A percentile compares a stretch with the other conserved stretches of the same genome.
Conservation (phyloP, 1,284 basidiomycete genomes). For the Takashimella koratensis region DNA sequence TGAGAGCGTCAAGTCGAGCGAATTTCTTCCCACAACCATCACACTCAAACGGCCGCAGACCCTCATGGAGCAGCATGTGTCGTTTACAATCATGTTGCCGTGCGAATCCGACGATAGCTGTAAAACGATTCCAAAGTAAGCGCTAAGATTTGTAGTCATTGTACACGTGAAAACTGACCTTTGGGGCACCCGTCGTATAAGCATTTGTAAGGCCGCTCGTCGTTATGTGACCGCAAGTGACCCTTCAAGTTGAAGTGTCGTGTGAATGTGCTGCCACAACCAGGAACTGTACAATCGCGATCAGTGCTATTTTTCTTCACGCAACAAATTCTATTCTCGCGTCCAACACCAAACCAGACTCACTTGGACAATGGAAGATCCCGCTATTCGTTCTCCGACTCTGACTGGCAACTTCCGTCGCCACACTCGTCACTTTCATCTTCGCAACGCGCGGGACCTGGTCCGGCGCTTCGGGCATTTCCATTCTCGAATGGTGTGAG, state of each 20-base stretch:
- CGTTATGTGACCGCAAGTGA: slow-evolving; percentile 92
- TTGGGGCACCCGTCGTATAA: slow-evolving; percentile 90
- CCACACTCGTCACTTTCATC: slow-evolving; percentile 87
- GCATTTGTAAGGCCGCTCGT: slow-evolving; percentile 89
- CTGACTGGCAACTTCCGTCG: slow-evolving; percentile 88
- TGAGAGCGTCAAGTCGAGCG: slow-evolving; percentile 86
- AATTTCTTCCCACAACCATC: slow-evolving; percentile 91
- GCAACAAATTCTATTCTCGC: no score
- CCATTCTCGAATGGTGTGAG: slow-evolving; percentile 37
- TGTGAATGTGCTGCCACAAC: slow-evolving; percentile 93
- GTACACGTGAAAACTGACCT: slow-evolving; percentile 37
- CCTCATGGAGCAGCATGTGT: slow-evolving; percentile 81
- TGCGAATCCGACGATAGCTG: slow-evolving; percentile 62
- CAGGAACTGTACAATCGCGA: slow-evolving; percentile 62
- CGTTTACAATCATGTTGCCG: slow-evolving; percentile 95
- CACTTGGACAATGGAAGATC: slow-evolving; percentile 75
- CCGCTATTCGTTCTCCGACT: slow-evolving; percentile 85
- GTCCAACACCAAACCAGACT: no score
- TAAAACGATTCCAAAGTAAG: no score
- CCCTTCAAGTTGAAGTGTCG: slow-evolving; percentile 61
- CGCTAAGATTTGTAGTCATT: not conserved
- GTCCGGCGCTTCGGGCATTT: slow-evolving; percentile 31
- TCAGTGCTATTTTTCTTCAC: no score
- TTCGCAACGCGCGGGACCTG: slow-evolving; percentile 63
- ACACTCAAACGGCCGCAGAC: slow-evolving; percentile 80